phyloP scores from a whole-genome alignment of 129 eudicot species.

The Scalesia atractyloides region DNA sequence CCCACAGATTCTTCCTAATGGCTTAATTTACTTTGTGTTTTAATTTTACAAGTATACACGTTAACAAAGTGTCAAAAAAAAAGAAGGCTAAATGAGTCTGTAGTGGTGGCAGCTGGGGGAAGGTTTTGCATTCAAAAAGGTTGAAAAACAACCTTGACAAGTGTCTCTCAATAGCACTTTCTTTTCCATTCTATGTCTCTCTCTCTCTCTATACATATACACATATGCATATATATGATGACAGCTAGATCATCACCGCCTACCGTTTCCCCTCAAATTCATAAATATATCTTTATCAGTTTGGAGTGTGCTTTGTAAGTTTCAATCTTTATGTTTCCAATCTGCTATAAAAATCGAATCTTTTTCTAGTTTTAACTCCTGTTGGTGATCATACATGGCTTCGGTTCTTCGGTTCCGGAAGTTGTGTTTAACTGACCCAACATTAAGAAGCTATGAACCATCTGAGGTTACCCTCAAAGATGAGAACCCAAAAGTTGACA shows the following conservation, averaged over 20 bases:
- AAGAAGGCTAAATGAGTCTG: constrained; percentile 16
- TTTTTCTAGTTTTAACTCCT: constrained; percentile 9
- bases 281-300: constrained; percentile 1
- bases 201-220: constrained; percentile 13
- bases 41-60: not conserved
- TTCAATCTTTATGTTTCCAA: constrained; percentile 24
- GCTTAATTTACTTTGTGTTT: too few species aligned
- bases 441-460: constrained; percentile 35
- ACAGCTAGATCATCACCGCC: constrained; percentile 24
- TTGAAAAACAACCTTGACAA: constrained; percentile 19
- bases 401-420: constrained; percentile 67
- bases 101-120: constrained; percentile 33
- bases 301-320: constrained; percentile 5
- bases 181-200: constrained; percentile 13
- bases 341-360: not conserved
- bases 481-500: constrained; percentile 31
- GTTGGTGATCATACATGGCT: constrained; percentile 38
- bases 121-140: constrained; percentile 27
- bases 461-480: constrained; percentile 24
- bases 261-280: constrained; percentile 10
- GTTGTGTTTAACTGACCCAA: constrained; percentile 50
- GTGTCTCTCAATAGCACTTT: constrained; percentile 30
- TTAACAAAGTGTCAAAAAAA: constrained; percentile 6
- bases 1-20: too few species aligned
- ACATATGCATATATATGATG: constrained; percentile 11